phyloP scores from a whole-genome alignment of 1,284 basidiomycete species.

The Apiotrichum sp. region DNA sequence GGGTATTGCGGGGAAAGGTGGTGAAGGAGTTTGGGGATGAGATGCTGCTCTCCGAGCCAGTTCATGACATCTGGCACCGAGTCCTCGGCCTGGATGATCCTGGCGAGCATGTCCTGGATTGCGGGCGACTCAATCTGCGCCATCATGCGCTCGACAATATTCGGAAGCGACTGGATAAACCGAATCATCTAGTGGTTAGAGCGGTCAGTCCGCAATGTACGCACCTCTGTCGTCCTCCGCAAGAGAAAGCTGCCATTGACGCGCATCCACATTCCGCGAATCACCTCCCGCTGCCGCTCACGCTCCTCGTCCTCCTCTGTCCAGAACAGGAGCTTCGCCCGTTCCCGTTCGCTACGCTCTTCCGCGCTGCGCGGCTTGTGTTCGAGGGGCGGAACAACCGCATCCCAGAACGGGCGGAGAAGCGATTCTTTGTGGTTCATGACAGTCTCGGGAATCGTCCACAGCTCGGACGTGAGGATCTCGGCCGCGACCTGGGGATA shows the following conservation, averaged over 20 bases:
- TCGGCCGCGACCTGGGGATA: constrained; percentile 94
- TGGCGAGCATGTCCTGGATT: constrained; percentile 84
- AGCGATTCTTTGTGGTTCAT: constrained; percentile 58
- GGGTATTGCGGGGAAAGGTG: constrained; percentile 74
- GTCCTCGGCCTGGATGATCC: constrained; percentile 89
- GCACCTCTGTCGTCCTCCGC: constrained; percentile 83
- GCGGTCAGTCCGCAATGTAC: constrained; percentile 25
- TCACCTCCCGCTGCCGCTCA: constrained; percentile 49
- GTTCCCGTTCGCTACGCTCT: constrained; percentile 36
- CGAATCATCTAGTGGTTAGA: constrained; percentile 66
- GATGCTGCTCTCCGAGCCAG: constrained; percentile 82
- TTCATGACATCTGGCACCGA: constrained; percentile 76
- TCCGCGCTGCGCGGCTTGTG: constrained; percentile 22
- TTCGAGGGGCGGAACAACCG: constrained; percentile 55
- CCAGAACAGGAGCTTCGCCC: constrained; percentile 33
- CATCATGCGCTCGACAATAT: constrained; percentile 75
- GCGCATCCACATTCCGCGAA: constrained; percentile 60
- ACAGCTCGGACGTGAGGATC: constrained; percentile 90
- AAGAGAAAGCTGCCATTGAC: constrained; percentile 79
- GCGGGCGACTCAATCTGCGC: constrained; percentile 83
- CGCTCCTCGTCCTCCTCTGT: constrained; percentile 42
- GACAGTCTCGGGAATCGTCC: constrained; percentile 87
- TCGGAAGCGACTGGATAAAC: constrained; percentile 79
- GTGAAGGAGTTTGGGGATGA: constrained; percentile 74
- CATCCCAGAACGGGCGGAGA: constrained; percentile 86